phyloP scores from a whole-genome alignment of 2,329 filamentous ascomycete species.

The Trichoderma oligosporum region DNA sequence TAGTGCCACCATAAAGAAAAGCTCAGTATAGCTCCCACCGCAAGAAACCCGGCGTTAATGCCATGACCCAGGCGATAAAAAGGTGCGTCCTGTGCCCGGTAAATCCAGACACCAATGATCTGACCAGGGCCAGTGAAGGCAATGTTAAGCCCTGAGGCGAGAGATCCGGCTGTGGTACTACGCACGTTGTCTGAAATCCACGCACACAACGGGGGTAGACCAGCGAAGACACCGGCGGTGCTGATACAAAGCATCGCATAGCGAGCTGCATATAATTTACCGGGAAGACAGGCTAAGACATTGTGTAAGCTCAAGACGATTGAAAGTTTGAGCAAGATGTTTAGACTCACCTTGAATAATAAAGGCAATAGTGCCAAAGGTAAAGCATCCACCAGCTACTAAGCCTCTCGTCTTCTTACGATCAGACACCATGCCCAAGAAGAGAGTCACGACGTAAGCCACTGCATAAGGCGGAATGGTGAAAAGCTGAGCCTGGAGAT shows the following conservation, averaged over 20 bases:
- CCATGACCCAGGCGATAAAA: conserved; percentile 4
- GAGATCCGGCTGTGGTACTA: not conserved
- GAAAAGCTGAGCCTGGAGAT: conserved; percentile 26
- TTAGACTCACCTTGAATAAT: not conserved
- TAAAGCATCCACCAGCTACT: not conserved
- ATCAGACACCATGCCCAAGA: conserved; percentile 1
- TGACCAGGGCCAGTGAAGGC: not conserved
- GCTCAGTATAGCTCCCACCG: not conserved
- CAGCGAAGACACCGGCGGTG: conserved; percentile 1
- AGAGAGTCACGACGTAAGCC: conserved; percentile 9
- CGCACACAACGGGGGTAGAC: not conserved
- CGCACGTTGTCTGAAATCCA: conserved; percentile 9
- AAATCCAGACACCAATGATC: conserved; percentile 4
- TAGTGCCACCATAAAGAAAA: conserved; percentile 7
- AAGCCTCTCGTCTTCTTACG: conserved; percentile 1
- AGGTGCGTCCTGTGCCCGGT: not conserved
- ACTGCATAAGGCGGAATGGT: conserved; percentile 27
- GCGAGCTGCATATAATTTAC: not conserved
- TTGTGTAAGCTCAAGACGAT: not conserved
- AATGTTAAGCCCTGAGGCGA: conserved; percentile 1
- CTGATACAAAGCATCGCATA: conserved; percentile 9
- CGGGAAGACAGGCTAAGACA: not conserved
- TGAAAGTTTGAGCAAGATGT: not conserved
- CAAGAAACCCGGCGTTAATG: not conserved
- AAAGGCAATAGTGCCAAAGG: conserved; percentile 5